Base-by-base conservation (phyloP, 306 rosid genomes). In the Hippophae tibetana region DNA sequence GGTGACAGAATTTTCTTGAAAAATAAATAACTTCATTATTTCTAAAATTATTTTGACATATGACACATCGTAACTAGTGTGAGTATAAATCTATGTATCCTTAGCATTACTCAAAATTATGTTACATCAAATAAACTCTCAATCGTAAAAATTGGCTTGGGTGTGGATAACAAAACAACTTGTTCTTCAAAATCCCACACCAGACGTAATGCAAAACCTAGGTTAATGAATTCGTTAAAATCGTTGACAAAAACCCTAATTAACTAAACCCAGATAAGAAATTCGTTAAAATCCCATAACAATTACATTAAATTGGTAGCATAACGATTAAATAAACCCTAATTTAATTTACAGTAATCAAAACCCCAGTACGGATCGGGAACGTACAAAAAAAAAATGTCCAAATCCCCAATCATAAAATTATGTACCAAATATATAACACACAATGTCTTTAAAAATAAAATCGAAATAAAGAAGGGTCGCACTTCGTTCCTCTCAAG, bases 181-280 rank as follows among this genome's bases (percentile, higher is more conserved):
- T 18, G 4, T 45, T 14, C 53, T 10, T 60, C 67, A 54, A 42
- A 58, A 31, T 27, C 25, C 10, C 41, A 62, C 14, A 52, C 54
- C 9, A 57, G 12, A 47, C 31, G 26, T 59, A 38, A 42, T 43
- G 42, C 57, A 43, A 64, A 50, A 26, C 3, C 42, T 25, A 45
- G 43, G 27, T 43, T 50, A 57, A 14, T 57, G 44, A 44, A 6
- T 0, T 0, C 31, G 48, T 47, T 48, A 47, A 0, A 23, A 59
- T 26, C 51, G 57, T 57, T 44, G 64, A 62, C 14, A 73, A 77
- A 73, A 77, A 64, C 87, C 82, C 71, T 79, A 82, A 82, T 13
- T 74, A 7, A 26, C 25, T 57, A 62, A 65, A 63, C 82, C 79
- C 72, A 74, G 69, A 13, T 51, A 13, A 68, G 64, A 75, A 76